Base-by-base conservation (phyloP, 2,329 filamentous ascomycete genomes). In the Paracoccidioides brasiliensis region DNA sequence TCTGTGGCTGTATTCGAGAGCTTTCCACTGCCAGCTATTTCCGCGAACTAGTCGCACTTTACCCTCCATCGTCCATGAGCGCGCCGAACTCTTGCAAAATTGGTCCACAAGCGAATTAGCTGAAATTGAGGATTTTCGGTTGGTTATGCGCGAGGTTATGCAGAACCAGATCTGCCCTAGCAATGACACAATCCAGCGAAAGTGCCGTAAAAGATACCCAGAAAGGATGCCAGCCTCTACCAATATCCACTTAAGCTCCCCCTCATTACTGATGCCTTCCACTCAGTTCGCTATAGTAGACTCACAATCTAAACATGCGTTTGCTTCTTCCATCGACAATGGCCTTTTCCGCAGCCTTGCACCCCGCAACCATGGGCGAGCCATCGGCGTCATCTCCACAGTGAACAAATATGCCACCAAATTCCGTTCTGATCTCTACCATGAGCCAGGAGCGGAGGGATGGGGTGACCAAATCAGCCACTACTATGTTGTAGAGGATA, bases 391-490 rank as follows among this genome's bases (percentile, higher is more conserved):
- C 44, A 58, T 37, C 28, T 52, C 41, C 3, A 41, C 54, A 22
- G 53, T 67, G 22, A 63, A 68, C 43, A 71, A 70, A 61, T 72
- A 76, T 63, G 68, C 72, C 45, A 71, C 73, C 41, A 75, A 76
- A 59, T 76, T 76, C 58, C 72, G 70, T 4, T 69, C 74, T 28
- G 74, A 76, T 45, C 64, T 74, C 2, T 72, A 70, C 58, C 76
- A 79, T 57, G 77, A 81, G 35, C 70, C 78, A 9, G 78, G 78
- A 6, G 70, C 72, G n/a, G 79, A 82, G 65, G 81, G 81, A 30
- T 84, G 81, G 81, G 81, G 81, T 35, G 80, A 83, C 61, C 80
- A 83, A 55, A 79, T 83, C 52, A 72, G 74, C 12, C 80, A 83
- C 58, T 83, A 83, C 64, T 83, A 84, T 60, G 72, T 83, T 5